These are phyloP conservation scores for Abortiporus biennis DNA, from an alignment of 1,284 basidiomycete genomes.

Conservation along the genomic window DNA sequence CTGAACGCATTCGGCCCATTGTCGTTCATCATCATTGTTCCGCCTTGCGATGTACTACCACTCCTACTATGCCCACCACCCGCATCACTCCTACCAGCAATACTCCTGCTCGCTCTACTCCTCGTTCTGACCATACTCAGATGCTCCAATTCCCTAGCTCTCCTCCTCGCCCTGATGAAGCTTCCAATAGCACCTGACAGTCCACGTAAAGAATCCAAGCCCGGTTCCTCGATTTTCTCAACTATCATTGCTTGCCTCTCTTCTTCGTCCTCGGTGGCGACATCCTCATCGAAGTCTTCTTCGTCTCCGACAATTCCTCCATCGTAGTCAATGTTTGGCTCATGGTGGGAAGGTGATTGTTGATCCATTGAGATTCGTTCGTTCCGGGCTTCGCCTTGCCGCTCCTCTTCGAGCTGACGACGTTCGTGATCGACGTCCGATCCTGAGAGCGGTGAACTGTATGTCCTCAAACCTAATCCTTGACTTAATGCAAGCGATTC, in stretches of 20 bases:
- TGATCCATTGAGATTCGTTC: too few relatives aligned
- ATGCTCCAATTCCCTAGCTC: slow-evolving; percentile 19
- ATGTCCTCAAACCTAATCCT: too few relatives aligned
- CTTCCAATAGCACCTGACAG: slow-evolving; percentile 22
- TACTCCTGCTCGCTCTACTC: slow-evolving; percentile 18
- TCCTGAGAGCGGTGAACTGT: too few relatives aligned
- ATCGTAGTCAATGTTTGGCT: not conserved
- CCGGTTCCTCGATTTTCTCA: slow-evolving; percentile 22
- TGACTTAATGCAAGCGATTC: too few relatives aligned
- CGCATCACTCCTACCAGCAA: slow-evolving; percentile 4
- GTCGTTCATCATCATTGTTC: too few relatives aligned
- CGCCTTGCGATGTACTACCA: too few relatives aligned
- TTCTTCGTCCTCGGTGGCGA: slow-evolving; percentile 16
- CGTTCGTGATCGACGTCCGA: not conserved
- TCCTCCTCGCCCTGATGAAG: slow-evolving; percentile 21
- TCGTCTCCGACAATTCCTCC: not conserved
- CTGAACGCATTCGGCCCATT: too few relatives aligned
- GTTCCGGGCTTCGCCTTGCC: slow-evolving; percentile 7
- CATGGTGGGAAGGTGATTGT: not conserved
- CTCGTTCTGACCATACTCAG: too few relatives aligned
- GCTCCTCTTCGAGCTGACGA: slow-evolving; percentile 19
- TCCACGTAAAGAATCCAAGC: slow-evolving; percentile 23
- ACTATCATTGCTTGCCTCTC: slow-evolving; percentile 17
- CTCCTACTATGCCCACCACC: not conserved
- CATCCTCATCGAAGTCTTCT: slow-evolving; percentile 10